phyloP scores from a whole-genome alignment of 208 protist genomes.

The Giardia duodenalis region DNA sequence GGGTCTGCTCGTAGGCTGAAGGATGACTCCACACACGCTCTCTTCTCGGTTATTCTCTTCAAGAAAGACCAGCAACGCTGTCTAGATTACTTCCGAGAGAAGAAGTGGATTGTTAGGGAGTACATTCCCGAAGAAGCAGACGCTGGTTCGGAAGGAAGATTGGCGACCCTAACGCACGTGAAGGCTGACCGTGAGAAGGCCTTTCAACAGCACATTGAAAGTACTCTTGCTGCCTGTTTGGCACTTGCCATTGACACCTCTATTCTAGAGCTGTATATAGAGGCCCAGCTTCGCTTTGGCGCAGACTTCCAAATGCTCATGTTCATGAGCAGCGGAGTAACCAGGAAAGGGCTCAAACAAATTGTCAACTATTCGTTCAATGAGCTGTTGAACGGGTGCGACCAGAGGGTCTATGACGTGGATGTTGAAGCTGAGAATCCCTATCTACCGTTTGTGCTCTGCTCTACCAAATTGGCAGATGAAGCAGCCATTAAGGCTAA shows the following conservation, averaged over 20 bases:
- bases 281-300: not conserved
- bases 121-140: not conserved
- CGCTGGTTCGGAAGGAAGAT: not conserved
- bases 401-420: not conserved
- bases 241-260: not conserved
- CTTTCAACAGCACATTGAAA: not conserved
- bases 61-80: not conserved
- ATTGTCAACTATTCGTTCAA: not conserved
- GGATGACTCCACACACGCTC: not conserved
- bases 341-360: not conserved
- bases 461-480: not conserved
- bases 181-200: not conserved
- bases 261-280: not conserved
- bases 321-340: not conserved
- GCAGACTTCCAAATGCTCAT: not conserved
- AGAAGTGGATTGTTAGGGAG: not conserved
- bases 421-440: not conserved
- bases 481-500: not conserved
- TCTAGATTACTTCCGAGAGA: not conserved
- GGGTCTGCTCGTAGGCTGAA: not conserved
- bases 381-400: not conserved
- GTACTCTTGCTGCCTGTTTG: not conserved
- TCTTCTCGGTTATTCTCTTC: not conserved
- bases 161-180: not conserved
- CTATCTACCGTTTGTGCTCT: not conserved